Conservation (phyloP, 805 yeast species). For the Yamadazyma sp. region DNA sequence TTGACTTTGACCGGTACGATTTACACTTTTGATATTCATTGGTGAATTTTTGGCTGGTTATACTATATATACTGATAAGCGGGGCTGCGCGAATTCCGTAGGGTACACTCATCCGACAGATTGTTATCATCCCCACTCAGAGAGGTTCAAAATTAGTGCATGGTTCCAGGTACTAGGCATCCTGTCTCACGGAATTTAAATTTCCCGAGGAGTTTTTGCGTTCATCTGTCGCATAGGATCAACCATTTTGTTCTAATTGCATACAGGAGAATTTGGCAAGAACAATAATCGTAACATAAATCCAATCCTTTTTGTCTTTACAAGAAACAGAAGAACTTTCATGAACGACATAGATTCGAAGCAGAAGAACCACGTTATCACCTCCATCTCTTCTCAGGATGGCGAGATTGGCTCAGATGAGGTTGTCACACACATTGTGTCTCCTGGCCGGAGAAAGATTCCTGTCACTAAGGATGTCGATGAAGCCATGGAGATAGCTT, state of each 20-base stretch:
- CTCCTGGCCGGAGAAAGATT: constrained; percentile 21
- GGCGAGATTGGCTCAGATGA: constrained; percentile 9
- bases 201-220: too few relatives aligned
- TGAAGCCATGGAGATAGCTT: constrained; percentile 35
- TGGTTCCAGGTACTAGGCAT: too few relatives aligned
- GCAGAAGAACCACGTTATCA: background rate
- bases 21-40: too few relatives aligned
- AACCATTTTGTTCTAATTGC: too few relatives aligned
- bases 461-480: constrained; percentile 36
- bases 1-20: background rate
- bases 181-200: too few relatives aligned
- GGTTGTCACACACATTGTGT: constrained; percentile 15
- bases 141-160: too few relatives aligned
- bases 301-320: too few relatives aligned
- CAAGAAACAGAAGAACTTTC: too few relatives aligned
- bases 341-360: constrained; percentile 4
- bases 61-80: background rate
- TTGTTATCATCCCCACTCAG: constrained; percentile 1
- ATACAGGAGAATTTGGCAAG: too few relatives aligned
- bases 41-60: background rate
- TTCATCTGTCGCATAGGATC: too few relatives aligned
- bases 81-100: background rate
- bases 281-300: too few relatives aligned
- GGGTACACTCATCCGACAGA: background rate
- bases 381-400: constrained; percentile 3